Base-by-base conservation (phyloP, 352 stramenopile species). In the Globisporangium mamillatum region DNA sequence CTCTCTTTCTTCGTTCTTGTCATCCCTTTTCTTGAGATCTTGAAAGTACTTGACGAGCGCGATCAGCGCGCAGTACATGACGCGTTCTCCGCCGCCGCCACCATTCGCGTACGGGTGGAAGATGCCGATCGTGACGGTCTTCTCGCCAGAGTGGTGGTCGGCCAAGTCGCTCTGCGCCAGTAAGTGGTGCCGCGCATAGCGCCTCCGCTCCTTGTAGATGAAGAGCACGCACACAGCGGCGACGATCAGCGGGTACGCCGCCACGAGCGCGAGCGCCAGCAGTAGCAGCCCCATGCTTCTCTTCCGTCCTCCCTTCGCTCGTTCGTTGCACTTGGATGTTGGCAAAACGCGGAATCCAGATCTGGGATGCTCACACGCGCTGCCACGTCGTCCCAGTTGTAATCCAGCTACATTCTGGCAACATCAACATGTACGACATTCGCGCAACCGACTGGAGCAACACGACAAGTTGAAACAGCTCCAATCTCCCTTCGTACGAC, bases 21-120 rank as follows among this genome's bases (percentile, higher is more conserved):
- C 24, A 1, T 5, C 41, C 3, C 22, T 20, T 61, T 64, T 9
- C 71, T 72, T 53, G 64, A 60, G 53, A 20, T 74, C 56, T 44
- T 73, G 66, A 29, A 89, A 90, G 68, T 72, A 71, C 58, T 71
- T 67, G 22, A 81, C 73, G 25, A 99, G 79, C 61, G 89, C 88
- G 66, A 97, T 70, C 53, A 99, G 81, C 14, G 92, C 92, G 68
- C 97, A 98, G 92, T 98, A 99, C 32, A 99, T 84, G 22, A 99
- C 98, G 60, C 98, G 94, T 76, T 99, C 98, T 41, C 98, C 98
- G 48, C 98, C 98, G 25, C 98, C 98, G 38, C 98, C 97, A 41
- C 86, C 88, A 64, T 98, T 94, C 46, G 95, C 97, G 75, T 98
- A 96, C 38, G 94, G 97, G 75, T 99, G 96, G 78, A 98, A 98